Evolutionary conservation across 805 yeast genomes (phyloP).

Genomic region (Priceomyces castillae): DNA sequence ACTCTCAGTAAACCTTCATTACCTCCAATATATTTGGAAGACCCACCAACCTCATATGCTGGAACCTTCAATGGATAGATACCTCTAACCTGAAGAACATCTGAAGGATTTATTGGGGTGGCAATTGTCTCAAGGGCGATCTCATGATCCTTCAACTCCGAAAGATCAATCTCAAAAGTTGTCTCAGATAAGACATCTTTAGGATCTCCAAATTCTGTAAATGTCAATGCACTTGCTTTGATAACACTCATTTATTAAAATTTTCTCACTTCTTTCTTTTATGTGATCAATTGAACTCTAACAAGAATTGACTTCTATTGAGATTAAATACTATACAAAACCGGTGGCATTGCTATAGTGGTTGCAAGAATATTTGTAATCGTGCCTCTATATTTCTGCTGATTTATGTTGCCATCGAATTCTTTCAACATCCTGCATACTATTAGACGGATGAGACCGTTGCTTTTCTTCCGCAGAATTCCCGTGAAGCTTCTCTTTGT

Average conservation of each 20-base stretch:
- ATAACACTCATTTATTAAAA: conserved; percentile 3
- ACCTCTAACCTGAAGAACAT: conserved; percentile 81
- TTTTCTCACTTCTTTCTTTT: no score
- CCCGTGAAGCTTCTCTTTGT: no score
- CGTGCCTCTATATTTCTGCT: no score
- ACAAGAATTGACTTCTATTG: no score
- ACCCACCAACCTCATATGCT: conserved; percentile 47
- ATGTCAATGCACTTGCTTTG: conserved; percentile 27
- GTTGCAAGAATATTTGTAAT: no score
- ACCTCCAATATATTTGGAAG: conserved; percentile 68
- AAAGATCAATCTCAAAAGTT: conserved; percentile 20
- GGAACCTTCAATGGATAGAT: conserved; percentile 78
- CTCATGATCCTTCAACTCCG: conserved; percentile 26
- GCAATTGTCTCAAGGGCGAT: conserved; percentile 70
- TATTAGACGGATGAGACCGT: no score
- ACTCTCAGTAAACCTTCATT: conserved; percentile 87
- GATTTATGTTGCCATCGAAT: no score
- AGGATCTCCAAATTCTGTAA: conserved; percentile 20
- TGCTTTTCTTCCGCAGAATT: no score
- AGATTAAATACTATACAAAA: no score
- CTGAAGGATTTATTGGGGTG: conserved; percentile 88
- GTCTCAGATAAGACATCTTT: conserved; percentile 18
- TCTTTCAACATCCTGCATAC: no score
- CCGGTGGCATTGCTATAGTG: no score
- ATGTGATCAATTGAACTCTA: no score